These are phyloP conservation scores for Spinacia oleracea DNA, from an alignment of 179 eudicot species.

Conservation along the genomic window DNA sequence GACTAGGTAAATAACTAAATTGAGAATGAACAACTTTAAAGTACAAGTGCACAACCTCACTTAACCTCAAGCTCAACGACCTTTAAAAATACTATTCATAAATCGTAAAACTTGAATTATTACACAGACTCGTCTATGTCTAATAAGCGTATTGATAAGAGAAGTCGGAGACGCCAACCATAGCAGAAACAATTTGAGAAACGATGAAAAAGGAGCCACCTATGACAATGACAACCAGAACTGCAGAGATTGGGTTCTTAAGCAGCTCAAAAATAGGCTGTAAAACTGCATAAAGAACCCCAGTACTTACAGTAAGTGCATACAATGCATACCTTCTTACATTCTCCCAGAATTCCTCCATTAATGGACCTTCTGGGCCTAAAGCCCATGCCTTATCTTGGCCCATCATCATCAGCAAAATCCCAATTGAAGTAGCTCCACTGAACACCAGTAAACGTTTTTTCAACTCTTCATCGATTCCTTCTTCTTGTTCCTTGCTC, in stretches of 20 bases:
- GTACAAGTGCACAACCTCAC: too few relatives aligned
- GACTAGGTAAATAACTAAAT: too few relatives aligned
- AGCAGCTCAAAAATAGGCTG: slow-evolving; percentile 73
- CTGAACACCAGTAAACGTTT: slow-evolving; percentile 7
- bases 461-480: background rate
- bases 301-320: slow-evolving; percentile 79
- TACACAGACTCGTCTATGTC: background rate
- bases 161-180: slow-evolving; percentile 87
- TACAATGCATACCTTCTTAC: slow-evolving; percentile 89
- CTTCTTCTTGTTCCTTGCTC: background rate
- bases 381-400: slow-evolving; percentile 64
- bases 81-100: too few relatives aligned
- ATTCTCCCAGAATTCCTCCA: slow-evolving; percentile 98
- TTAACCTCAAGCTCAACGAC: too few relatives aligned
- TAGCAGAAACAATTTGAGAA: slow-evolving; percentile 76
- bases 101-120: too few relatives aligned
- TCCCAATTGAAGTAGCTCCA: slow-evolving; percentile 55
- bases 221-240: slow-evolving; percentile 55
- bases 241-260: slow-evolving; percentile 82
- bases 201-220: slow-evolving; percentile 73
- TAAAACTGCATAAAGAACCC: slow-evolving; percentile 59
- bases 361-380: slow-evolving; percentile 86
- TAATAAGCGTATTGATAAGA: slow-evolving; percentile 64
- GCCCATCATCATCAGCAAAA: slow-evolving; percentile 51
- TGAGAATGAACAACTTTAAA: too few relatives aligned